A percentile compares a stretch with the other conserved stretches of the same genome.
Evolutionary conservation across 2,329 filamentous ascomycete species (phyloP).

Genomic region (Dactylonectria estremocensis): DNA sequence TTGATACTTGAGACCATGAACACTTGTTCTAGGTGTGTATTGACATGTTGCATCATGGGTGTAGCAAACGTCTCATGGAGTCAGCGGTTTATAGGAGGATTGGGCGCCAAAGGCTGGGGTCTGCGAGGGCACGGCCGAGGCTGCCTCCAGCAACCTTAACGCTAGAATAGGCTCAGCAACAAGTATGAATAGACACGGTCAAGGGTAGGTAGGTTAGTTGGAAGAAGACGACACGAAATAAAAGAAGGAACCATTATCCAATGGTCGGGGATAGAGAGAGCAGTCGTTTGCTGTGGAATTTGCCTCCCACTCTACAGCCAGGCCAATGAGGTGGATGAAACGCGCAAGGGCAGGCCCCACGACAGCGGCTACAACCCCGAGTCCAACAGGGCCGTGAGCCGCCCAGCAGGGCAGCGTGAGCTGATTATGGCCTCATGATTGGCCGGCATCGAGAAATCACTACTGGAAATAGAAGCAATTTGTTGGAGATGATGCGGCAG

Average conservation of each 20-base stretch:
- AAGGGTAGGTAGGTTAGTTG: neutral
- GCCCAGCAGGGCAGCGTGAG: neutral
- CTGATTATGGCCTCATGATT: slow-evolving; percentile 10
- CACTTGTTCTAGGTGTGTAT: no score
- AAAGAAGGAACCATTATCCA: no score
- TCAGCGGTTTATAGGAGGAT: neutral
- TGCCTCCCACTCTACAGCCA: slow-evolving; percentile 10
- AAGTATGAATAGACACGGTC: neutral
- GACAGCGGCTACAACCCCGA: slow-evolving; percentile 29
- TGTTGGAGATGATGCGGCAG: slow-evolving; percentile 10
- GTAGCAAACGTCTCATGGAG: neutral
- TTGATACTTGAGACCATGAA: no score
- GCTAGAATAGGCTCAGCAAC: neutral
- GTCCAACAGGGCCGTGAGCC: neutral
- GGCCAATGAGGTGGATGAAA: slow-evolving; percentile 19
- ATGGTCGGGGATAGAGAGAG: no score
- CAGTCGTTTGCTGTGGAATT: slow-evolving; percentile 3
- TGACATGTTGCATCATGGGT: no score
- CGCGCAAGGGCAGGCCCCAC: slow-evolving; percentile 20
- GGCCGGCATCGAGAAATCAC: neutral
- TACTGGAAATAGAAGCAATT: slow-evolving; percentile 12
- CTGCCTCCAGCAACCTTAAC: neutral
- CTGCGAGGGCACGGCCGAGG: no score
- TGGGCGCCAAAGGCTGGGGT: neutral
- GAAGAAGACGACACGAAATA: neutral